These are phyloP conservation scores for Solanum peruvianum DNA, from an alignment of 257 asterid genomes.

Conservation along the genomic window DNA sequence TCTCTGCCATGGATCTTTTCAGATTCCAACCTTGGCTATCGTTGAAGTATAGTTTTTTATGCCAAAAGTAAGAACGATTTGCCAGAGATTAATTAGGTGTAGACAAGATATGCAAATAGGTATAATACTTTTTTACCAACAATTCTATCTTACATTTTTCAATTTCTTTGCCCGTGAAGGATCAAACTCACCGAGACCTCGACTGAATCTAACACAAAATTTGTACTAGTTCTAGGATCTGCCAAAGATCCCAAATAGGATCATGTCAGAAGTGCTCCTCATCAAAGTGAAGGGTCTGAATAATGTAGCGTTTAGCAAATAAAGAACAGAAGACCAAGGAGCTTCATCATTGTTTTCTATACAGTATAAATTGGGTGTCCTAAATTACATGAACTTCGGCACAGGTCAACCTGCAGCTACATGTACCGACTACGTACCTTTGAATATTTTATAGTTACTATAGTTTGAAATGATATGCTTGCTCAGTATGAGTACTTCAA, in stretches of 20 bases:
- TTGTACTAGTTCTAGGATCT: neutral
- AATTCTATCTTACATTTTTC: neutral
- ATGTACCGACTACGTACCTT: neutral
- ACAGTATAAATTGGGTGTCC: neutral
- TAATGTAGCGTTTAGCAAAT: neutral
- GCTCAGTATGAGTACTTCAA: neutral
- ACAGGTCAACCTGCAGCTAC: neutral
- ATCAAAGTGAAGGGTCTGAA: neutral
- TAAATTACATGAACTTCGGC: neutral
- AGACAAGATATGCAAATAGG: neutral
- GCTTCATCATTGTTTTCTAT: neutral
- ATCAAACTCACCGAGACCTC: neutral
- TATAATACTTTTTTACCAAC: neutral
- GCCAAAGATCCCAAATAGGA: neutral
- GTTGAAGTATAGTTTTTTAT: neutral
- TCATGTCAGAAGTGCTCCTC: neutral
- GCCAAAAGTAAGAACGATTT: neutral
- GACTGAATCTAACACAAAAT: neutral
- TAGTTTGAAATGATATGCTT: neutral
- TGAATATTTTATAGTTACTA: neutral
- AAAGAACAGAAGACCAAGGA: neutral
- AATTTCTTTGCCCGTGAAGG: neutral
- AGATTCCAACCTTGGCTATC: neutral
- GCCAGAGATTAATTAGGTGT: neutral
- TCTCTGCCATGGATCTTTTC: neutral